Base-by-base conservation (phyloP, 2,329 filamentous ascomycete species). In the Apiospora hydei region DNA sequence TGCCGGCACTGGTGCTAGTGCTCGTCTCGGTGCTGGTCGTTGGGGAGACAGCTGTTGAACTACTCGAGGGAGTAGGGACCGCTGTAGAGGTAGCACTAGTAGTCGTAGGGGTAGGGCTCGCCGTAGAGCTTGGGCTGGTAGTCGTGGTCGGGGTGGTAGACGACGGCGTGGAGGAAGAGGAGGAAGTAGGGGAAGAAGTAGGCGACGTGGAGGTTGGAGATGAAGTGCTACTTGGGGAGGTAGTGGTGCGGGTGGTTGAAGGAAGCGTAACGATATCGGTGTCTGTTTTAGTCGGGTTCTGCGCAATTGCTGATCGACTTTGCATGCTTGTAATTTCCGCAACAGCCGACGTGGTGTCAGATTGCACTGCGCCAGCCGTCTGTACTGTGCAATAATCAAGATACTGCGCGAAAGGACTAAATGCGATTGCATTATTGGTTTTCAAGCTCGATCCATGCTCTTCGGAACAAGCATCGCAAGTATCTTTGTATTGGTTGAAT, bases 401-500 rank as follows among this genome's bases (percentile, higher is more conserved):
- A 71, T 81, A 89, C n/a, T n/a, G n/a, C n/a, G n/a, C n/a, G n/a
- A n/a, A n/a, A n/a, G n/a, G n/a, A n/a, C n/a, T n/a, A n/a, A n/a
- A n/a, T n/a, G n/a, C n/a, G n/a, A n/a, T n/a, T n/a, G n/a, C n/a
- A n/a, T n/a, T n/a, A n/a, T n/a, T n/a, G n/a, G n/a, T n/a, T n/a
- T n/a, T n/a, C n/a, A n/a, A n/a, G n/a, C n/a, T n/a, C n/a, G n/a
- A n/a, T n/a, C n/a, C n/a, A n/a, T n/a, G n/a, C n/a, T n/a, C n/a
- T n/a, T n/a, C n/a, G n/a, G n/a, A n/a, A n/a, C n/a, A n/a, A n/a
- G n/a, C n/a, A n/a, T n/a, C n/a, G n/a, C n/a, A n/a, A n/a, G n/a
- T n/a, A n/a, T n/a, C n/a, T n/a, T n/a, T n/a, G n/a, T n/a, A 66
- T 3, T 68, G 66, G 16, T 21, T 21, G 80, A 90, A 92, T 0